Evolutionary conservation across 805 yeast species (phyloP), one percentile per base, ranked within the genome.

Genomic region (Ogataea glucozyma): DNA sequence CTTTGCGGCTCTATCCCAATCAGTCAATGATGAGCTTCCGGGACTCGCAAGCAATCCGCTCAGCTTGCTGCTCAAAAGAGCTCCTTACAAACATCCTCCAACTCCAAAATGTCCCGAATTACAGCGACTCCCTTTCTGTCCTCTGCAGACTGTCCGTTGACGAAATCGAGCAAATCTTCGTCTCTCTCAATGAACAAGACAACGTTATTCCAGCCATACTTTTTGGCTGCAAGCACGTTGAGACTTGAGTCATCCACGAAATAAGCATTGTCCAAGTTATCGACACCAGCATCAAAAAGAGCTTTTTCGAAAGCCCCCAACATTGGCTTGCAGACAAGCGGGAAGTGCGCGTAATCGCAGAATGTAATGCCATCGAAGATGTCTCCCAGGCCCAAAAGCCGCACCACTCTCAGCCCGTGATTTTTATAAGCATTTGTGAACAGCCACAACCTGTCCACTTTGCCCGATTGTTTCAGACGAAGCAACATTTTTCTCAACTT

Each of bases 361-460:
- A 70, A 91, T 1, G 97, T 88, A 52, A 93, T 74, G 0, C 99
- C 99, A 52, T 91, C 98, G 60, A 93, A 90, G 41, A 88, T 60
- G 61, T 90, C 97, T n/a, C 91, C 97, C 21, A 91, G 62, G 2
- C 97, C 97, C 37, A 91, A 69, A 36, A 91, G 70, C 31, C 81
- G 74, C 14, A 89, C 73, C 22, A 88, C 95, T 38, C 97, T 73
- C 33, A 81, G 56, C 0, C 91, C 99, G 65, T 91, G 99, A 57
- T 80, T 88, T 60, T 83, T 82, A 67, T 91, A 91, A 1, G 99
- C 98, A 62, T 91, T 91, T 4, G 99, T 91, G 57, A 88, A 85
- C 32, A 93, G 73, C 99, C 99, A 91, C 49, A 91, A 68, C 57
- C 82, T 73, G 54, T 81, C 83, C 44, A 83, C 79, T 49, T 79